A percentile compares a stretch with the other conserved stretches of the same genome.
These are phyloP conservation scores for Tephrocybe rancida DNA, from an alignment of 768 basidiomycete genomes.

Conservation along the genomic window DNA sequence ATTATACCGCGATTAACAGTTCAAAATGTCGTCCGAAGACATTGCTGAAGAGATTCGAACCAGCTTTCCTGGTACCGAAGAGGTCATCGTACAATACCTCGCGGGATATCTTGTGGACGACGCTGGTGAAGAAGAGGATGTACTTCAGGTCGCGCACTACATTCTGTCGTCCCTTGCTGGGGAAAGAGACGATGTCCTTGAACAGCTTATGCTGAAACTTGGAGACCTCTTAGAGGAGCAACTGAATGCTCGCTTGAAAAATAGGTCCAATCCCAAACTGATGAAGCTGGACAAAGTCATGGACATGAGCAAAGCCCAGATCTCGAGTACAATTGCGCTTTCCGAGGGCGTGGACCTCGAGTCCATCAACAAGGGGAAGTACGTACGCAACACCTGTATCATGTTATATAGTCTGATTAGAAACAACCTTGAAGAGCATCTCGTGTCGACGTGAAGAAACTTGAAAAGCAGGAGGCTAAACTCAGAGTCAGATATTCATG, in stretches of 20 bases:
- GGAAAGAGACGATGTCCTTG: conserved; percentile 57
- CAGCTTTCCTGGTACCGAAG: conserved; percentile 76
- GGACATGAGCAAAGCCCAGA: conserved; percentile 82
- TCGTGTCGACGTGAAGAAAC: conserved; percentile 91
- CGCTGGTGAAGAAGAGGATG: conserved; percentile 86
- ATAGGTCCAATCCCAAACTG: conserved; percentile 63
- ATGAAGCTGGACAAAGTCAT: conserved; percentile 84
- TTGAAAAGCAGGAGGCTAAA: conserved; percentile 97
- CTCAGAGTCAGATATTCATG: conserved; percentile 57
- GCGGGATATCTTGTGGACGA: conserved; percentile 90
- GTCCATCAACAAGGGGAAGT: conserved; percentile 95
- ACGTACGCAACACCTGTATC: conserved; percentile 24
- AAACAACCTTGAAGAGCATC: conserved; percentile 60
- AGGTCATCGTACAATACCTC: conserved; percentile 84
- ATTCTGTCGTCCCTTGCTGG: conserved; percentile 79
- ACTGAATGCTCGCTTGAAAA: conserved; percentile 57
- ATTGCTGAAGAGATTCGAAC: conserved; percentile 79
- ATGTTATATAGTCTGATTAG: conserved; percentile 15
- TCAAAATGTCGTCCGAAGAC: conserved; percentile 68
- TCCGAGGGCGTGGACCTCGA: conserved; percentile 87
- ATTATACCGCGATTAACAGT: no score
- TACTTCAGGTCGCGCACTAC: conserved; percentile 72
- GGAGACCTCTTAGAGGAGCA: conserved; percentile 67
- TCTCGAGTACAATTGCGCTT: conserved; percentile 80
- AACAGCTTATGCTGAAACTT: conserved; percentile 68